Percentiles rank a stretch among this genome's conserved stretches.
Conservation (phyloP, 768 basidiomycete species). For the Trametes cingulata region DNA sequence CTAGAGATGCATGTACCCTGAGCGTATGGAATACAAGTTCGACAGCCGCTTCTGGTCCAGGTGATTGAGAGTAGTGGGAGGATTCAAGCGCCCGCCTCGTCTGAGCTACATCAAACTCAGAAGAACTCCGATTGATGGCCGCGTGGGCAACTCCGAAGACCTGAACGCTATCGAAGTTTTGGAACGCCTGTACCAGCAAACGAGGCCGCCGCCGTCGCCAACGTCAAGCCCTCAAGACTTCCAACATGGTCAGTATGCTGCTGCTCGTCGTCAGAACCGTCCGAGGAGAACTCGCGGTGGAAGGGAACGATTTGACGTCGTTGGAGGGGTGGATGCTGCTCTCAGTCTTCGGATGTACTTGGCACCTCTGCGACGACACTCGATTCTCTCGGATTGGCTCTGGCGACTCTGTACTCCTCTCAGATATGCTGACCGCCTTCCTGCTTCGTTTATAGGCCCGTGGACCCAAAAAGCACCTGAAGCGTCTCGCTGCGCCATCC, state of each 20-base stretch:
- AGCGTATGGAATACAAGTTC: too few relatives aligned
- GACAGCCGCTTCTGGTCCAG: too few relatives aligned
- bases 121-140: conserved; percentile 20
- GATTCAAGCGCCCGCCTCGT: too few relatives aligned
- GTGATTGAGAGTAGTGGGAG: too few relatives aligned
- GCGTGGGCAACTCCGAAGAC: conserved; percentile 11
- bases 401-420: conserved; percentile 5
- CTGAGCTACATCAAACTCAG: too few relatives aligned
- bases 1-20: too few relatives aligned
- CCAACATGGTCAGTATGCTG: conserved; percentile 39
- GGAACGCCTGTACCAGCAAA: conserved; percentile 22
- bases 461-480: conserved; percentile 99
- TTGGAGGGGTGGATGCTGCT: conserved; percentile 34
- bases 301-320: conserved; percentile 3
- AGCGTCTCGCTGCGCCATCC: conserved; percentile 94
- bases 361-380: conserved; percentile 12
- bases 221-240: conserved; percentile 36
- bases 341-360: conserved; percentile 32
- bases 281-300: conserved; percentile 5
- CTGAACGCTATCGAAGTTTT: conserved; percentile 24
- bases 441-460: conserved; percentile 62
- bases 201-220: conserved; percentile 36
- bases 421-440: conserved; percentile 22
- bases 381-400: conserved; percentile 7
- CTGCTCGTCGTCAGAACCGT: conserved; percentile 14